These are phyloP conservation scores for Quercus tomentella DNA, from an alignment of 331 rosid species.

Conservation along the genomic window DNA sequence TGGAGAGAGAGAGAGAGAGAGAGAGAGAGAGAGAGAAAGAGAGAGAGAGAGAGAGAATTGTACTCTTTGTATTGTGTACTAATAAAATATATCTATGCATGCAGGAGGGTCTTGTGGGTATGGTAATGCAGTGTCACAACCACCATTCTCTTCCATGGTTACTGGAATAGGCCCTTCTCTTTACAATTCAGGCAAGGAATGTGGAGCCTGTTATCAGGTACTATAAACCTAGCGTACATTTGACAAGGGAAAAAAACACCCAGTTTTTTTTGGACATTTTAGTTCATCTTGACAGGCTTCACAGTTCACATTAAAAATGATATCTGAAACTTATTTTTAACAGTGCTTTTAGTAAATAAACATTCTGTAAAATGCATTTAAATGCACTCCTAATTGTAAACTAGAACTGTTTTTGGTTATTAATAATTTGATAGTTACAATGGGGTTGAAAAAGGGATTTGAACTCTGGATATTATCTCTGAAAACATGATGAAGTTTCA, in stretches of 20 bases:
- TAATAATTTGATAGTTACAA: no score
- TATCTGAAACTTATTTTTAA: no score
- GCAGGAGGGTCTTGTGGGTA: slow-evolving; percentile 54
- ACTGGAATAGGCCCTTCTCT: slow-evolving; percentile 41
- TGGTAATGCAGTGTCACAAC: slow-evolving; percentile 30
- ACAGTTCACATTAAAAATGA: no score
- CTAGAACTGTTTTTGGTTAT: no score
- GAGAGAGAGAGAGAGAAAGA: neutral
- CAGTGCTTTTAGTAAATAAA: no score
- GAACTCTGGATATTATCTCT: fast-evolving
- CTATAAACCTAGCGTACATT: no score
- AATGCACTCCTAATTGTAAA: no score
- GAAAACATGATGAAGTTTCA: no score
- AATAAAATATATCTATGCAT: neutral
- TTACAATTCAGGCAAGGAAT: slow-evolving; percentile 32
- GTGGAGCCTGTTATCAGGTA: slow-evolving; percentile 49
- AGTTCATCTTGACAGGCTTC: no score
- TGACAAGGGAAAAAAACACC: no score
- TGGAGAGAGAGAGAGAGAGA: neutral
- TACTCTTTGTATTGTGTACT: neutral
- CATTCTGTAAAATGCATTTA: no score
- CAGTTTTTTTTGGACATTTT: no score
- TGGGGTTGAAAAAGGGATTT: fast-evolving
- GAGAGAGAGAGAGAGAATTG: neutral
- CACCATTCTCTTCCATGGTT: slow-evolving; percentile 42